Base-by-base conservation (phyloP, 2,329 filamentous ascomycete species). In the Venturia carpophila region DNA sequence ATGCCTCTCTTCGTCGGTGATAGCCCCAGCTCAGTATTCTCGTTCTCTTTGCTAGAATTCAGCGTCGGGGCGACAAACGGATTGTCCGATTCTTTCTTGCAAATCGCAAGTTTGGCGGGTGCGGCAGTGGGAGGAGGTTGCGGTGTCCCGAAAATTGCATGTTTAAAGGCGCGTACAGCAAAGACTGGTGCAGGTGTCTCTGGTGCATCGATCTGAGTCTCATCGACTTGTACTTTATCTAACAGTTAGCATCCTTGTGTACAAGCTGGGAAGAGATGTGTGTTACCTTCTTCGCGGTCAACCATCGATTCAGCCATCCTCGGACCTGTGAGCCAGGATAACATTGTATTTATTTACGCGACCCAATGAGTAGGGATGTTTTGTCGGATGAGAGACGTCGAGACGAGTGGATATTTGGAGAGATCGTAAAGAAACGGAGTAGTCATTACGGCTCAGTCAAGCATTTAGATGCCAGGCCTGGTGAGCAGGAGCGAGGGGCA, bases 181-280 rank as follows among this genome's bases (percentile, higher is more conserved):
- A 89, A 89, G 27, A 87, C 79, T 60, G 85, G 85, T 60, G 85
- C 86, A 10, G 86, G 86, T 0, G 86, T 88, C 68, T 87, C 84
- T 62, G 84, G 85, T 7, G 82, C 77, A 52, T 87, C 84, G 66
- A 81, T 43, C 17, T 24, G 30, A 17, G 64, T 65, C 2, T 65
- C 64, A 39, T 65, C 56, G 17, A 62, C 41, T 24, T 17, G 19
- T 9, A n/a, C 34, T 49, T n/a, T 39, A 34, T 21, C 24, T 17
- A 58, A n/a, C 27, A n/a, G 1, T 62, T 42, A 62, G 21, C 39
- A 43, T 62, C 17, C 7, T 30, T 43, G 37, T 9, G 13, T 2
- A 27, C 9, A 19, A 21, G 30, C 52, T n/a, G 27, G 19, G 37
- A 58, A 37, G 30, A 4, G 15, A n/a, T 6, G 30, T n/a, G 5